phyloP scores from a whole-genome alignment of 192 early-diverging fungal species.

The Geosiphon pyriformis region DNA sequence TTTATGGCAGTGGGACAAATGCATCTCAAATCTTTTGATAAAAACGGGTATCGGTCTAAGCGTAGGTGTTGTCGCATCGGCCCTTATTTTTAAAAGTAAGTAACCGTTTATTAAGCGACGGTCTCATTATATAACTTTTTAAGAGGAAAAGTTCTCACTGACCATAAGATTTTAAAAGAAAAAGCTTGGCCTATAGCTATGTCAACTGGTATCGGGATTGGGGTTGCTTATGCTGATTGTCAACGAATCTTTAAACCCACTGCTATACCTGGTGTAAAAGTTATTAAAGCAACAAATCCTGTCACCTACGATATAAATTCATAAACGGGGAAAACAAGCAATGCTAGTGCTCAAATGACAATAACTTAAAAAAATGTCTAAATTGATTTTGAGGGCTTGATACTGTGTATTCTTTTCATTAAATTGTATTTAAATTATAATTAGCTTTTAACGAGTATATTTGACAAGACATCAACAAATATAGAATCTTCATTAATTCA shows the following conservation, averaged over 20 bases:
- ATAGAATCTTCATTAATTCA: too few relatives aligned
- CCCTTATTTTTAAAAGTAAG: conserved; percentile 80
- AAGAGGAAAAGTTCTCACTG: neutral
- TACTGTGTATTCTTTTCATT: too few relatives aligned
- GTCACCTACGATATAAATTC: too few relatives aligned
- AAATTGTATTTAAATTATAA: too few relatives aligned
- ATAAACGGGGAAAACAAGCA: too few relatives aligned
- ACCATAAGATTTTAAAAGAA: conserved; percentile 42
- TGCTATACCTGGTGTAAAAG: conserved; percentile 43
- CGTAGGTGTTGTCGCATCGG: conserved; percentile 83
- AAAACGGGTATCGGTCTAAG: conserved; percentile 78
- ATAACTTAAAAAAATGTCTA: too few relatives aligned
- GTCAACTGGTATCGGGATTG: conserved; percentile 75
- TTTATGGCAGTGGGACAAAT: conserved; percentile 71
- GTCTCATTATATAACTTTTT: neutral
- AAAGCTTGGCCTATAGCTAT: conserved; percentile 83
- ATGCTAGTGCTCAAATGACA: too few relatives aligned
- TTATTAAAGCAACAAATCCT: conserved; percentile 18
- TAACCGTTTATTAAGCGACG: too few relatives aligned
- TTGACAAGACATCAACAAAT: too few relatives aligned
- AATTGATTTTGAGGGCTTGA: too few relatives aligned
- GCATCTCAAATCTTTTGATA: conserved; percentile 73
- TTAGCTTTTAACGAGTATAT: too few relatives aligned
- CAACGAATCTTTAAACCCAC: conserved; percentile 56
- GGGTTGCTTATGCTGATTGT: conserved; percentile 76